A percentile compares a stretch with the other conserved stretches of the same genome.
These are phyloP conservation scores for Globisporangium middletonii DNA, from an alignment of 352 stramenopile species.

Conservation along the genomic window DNA sequence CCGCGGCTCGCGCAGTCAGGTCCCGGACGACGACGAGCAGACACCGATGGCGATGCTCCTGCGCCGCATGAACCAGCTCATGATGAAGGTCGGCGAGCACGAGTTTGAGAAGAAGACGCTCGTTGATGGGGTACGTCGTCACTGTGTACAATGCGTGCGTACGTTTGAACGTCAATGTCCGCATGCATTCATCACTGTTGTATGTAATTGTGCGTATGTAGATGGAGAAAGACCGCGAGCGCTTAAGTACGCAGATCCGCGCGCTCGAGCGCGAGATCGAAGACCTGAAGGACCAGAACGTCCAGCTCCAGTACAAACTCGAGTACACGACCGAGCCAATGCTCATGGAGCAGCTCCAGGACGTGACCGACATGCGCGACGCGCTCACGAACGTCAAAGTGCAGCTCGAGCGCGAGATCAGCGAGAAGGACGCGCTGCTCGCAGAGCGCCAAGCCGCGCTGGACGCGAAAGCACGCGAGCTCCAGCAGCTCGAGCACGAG, in stretches of 20 bases:
- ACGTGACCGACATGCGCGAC: slow-evolving; percentile 77
- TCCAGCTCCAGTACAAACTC: slow-evolving; percentile 81
- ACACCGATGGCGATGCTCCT: slow-evolving; percentile 71
- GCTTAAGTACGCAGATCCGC: slow-evolving; percentile 29
- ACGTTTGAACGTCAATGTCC: not conserved
- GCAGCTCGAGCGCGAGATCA: slow-evolving; percentile 59
- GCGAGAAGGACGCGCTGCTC: slow-evolving; percentile 57
- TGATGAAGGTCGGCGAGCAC: slow-evolving; percentile 80
- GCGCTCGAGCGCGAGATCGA: slow-evolving; percentile 55
- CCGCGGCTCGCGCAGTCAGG: slow-evolving; percentile 7
- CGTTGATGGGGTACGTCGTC: slow-evolving; percentile 40
- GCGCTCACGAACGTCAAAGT: slow-evolving; percentile 62
- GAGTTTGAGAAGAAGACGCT: slow-evolving; percentile 87
- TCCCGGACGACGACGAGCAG: slow-evolving; percentile 22
- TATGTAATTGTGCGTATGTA: slow-evolving; percentile 14
- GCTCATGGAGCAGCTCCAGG: slow-evolving; percentile 74
- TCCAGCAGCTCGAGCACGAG: slow-evolving; percentile 32
- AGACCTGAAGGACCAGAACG: slow-evolving; percentile 73
- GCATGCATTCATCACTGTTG: not conserved
- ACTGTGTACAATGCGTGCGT: not conserved
- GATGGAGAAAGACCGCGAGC: slow-evolving; percentile 77
- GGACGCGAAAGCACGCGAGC: slow-evolving; percentile 31
- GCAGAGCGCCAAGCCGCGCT: slow-evolving; percentile 27
- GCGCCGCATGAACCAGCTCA: slow-evolving; percentile 74
- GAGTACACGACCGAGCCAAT: slow-evolving; percentile 80